A percentile compares a stretch with the other conserved stretches of the same genome.
Conservation (phyloP, 495 filamentous ascomycete genomes). For the Hypoxylon intermedium region DNA sequence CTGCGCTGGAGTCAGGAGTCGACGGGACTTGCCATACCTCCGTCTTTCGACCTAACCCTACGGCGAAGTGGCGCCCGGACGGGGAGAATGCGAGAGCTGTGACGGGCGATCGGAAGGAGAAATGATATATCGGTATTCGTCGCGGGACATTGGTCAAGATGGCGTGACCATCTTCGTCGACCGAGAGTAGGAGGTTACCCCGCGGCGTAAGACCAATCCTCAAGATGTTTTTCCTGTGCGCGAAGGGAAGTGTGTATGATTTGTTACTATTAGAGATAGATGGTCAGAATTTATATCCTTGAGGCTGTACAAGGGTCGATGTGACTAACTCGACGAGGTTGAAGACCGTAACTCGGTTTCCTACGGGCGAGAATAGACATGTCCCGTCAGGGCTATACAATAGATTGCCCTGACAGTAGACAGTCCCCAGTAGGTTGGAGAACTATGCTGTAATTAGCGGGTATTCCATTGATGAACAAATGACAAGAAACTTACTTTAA, state of each 20-base stretch:
- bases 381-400: conserved; percentile 97
- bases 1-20: conserved; percentile 74
- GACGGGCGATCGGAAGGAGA: conserved; percentile 85
- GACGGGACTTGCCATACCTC: conserved; percentile 96
- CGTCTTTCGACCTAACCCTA: conserved; percentile 80
- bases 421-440: conserved; percentile 93
- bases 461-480: background rate
- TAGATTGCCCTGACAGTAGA: conserved; percentile 96
- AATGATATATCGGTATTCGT: conserved; percentile 85
- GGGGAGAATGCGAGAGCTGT: conserved; percentile 90
- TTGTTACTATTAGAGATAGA: conserved; percentile 70
- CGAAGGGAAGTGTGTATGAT: conserved; percentile 91
- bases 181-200: conserved; percentile 87
- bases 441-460: conserved; percentile 63
- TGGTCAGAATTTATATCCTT: conserved; percentile 35
- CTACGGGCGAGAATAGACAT: conserved; percentile 94
- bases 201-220: conserved; percentile 85
- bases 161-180: conserved; percentile 93
- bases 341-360: conserved; percentile 94
- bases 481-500: conserved; percentile 67
- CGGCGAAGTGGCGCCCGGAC: conserved; percentile 87
- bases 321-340: conserved; percentile 85
- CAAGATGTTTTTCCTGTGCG: conserved; percentile 91
- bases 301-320: background rate
- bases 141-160: conserved; percentile 90